Percentiles rank a stretch among this genome's conserved stretches.
These are phyloP conservation scores for Thermomucor indicae-seudaticae DNA, from an alignment of 371 early-diverging fungal genomes.

Conservation along the genomic window DNA sequence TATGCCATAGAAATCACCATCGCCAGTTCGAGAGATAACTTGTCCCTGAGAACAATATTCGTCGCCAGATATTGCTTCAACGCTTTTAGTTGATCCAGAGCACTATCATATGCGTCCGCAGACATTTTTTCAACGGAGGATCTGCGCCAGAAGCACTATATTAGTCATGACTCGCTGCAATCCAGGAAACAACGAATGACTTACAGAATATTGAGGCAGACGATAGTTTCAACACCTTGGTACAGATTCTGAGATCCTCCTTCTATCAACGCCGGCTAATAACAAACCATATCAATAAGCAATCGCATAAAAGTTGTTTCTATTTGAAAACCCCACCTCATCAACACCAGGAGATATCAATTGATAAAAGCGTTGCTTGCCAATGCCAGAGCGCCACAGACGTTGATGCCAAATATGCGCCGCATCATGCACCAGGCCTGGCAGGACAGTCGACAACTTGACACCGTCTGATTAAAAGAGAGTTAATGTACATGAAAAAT, in stretches of 20 bases:
- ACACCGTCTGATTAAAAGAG: conserved; percentile 12
- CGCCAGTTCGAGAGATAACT: conserved; percentile 24
- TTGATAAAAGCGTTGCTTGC: conserved; percentile 23
- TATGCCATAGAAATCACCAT: conserved; percentile 26
- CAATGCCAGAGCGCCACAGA: conserved; percentile 37
- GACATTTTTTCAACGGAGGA: conserved; percentile 38
- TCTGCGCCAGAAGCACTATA: conserved; percentile 13
- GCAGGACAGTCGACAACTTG: conserved; percentile 12
- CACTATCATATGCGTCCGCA: conserved; percentile 32
- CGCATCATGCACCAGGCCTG: conserved; percentile 42
- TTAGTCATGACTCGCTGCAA: too few species aligned
- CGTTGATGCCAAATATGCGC: conserved; percentile 32
- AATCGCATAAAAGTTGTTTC: background rate
- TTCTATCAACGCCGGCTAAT: too few species aligned
- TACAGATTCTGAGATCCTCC: conserved; percentile 54
- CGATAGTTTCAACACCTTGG: conserved; percentile 53
- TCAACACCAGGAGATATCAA: conserved; percentile 16
- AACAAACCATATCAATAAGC: too few species aligned
- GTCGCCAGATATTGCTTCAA: conserved; percentile 25
- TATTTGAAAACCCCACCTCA: conserved; percentile 23
- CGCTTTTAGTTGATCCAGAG: conserved; percentile 21
- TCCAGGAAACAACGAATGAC: too few species aligned
- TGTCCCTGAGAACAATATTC: conserved; percentile 25
- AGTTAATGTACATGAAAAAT: background rate
- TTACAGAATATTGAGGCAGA: conserved; percentile 56